Evolutionary conservation across 83 land plant species (phyloP), one percentile per base, ranked within the genome.

Genomic region (Picea mariana): DNA sequence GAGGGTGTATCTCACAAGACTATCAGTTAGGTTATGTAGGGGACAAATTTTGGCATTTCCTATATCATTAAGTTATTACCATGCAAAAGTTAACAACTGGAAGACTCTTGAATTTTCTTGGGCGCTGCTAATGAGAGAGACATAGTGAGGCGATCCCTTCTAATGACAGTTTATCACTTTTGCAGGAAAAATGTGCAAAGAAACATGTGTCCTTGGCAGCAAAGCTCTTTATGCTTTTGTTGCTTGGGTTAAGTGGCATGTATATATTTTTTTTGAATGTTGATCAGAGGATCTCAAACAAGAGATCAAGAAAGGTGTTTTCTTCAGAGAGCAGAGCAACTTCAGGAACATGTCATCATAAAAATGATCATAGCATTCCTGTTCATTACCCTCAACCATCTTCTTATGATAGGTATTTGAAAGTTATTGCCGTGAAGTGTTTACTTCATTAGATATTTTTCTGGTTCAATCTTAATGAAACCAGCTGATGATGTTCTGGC

Each of bases 131-230:
- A 44, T 42, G 58, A 34, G 4, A 18, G 44, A 72, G n/a, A 40
- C 24, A 9, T 21, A 55, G n/a, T 47, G 77, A 73, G 4, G 26
- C 13, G 59, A 44, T 21, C 59, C 60, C 5, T 21, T 49, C 24
- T 49, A n/a, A 75, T 47, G 59, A 58, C 77, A 75, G 52, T 6
- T 21, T 58, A 47, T 75, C 23, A n/a, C 59, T 23, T 49, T n/a
- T 75, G 77, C 77, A 75, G 77, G 77, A 75, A 47, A 75, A 75
- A 75, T 75, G 11, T 75, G 60, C 59, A 49, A 75, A 75, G 60
- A 75, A 75, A 58, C 77, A 75, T 23, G 31, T 75, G 77, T 47
- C 59, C 59, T 3, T 75, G 3, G 27, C 77, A 21, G 24, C 77
- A 75, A 75, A 49, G 77, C 77, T 75, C 23, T 49, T 47, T 58